Evolutionary conservation across 192 early-diverging fungal species (phyloP).

Genomic region (Rhizophlyctis rosea): DNA sequence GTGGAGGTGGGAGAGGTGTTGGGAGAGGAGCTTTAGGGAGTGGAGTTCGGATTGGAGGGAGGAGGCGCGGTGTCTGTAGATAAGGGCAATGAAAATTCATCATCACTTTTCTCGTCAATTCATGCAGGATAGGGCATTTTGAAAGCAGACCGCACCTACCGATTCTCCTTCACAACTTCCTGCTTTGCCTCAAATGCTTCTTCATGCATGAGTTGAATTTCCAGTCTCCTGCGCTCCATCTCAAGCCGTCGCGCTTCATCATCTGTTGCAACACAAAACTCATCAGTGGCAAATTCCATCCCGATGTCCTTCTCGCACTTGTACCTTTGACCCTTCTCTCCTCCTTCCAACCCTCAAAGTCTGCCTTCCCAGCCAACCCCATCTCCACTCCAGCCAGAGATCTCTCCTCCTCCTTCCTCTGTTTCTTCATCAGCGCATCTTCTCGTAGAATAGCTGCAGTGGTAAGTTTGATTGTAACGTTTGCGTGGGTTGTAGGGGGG

Average conservation of each 20-base stretch:
- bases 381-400: conserved; percentile 32
- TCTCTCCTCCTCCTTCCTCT: conserved; percentile 29
- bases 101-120: too few species aligned
- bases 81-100: too few species aligned
- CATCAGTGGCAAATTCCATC: too few species aligned
- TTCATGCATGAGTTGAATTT: conserved; percentile 54
- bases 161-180: conserved; percentile 42
- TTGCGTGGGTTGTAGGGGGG: conserved; percentile 17
- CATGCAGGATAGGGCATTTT: too few species aligned
- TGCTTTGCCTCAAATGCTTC: conserved; percentile 43
- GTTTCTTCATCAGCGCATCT: conserved; percentile 40
- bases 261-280: conserved; percentile 26
- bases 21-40: conserved; percentile 24
- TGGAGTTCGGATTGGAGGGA: conserved; percentile 39
- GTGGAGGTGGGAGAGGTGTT: conserved; percentile 20
- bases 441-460: conserved; percentile 50
- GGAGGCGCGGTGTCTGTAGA: too few species aligned
- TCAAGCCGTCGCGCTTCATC: conserved; percentile 38
- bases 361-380: conserved; percentile 34
- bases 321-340: conserved; percentile 29
- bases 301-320: too few species aligned
- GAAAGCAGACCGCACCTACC: too few species aligned
- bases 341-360: conserved; percentile 42
- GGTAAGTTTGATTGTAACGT: conserved; percentile 47
- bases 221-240: conserved; percentile 41